Evolutionary conservation across 176 grass and related monocot species (phyloP), one percentile per base, ranked within the genome.

Genomic region (Dendrocalamus sinicus): DNA sequence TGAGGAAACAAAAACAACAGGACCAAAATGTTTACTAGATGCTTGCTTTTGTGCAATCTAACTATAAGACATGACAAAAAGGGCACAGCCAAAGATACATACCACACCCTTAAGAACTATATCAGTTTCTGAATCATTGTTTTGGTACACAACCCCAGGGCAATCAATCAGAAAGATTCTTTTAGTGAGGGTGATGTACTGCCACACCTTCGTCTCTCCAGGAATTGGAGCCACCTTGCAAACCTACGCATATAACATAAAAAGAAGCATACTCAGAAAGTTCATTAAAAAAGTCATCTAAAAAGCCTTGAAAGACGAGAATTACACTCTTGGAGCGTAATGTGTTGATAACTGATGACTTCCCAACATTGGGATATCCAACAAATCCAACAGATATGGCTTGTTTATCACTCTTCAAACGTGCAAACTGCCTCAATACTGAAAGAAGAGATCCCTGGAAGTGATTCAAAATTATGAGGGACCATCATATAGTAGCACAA

Each of bases 21-120:
- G 22, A 73, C 16, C 10, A 20, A 80, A 54, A 67, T 77, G 16
- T 10, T 24, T 44, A 57, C 17, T 73, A 72, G 48, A 78, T 79
- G 67, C 13, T 83, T 82, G 23, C 7, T 78, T 46, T 35, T 74
- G 35, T 62, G 23, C 64, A 70, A 26, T 26, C 26, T 26, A 26
- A 26, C 26, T 26, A 26, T 45, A 74, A 4, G 55, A 53, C 22
- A 81, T 63, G 8, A 81, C 12, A 12, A 81, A 58, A 61, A 53
- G 14, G 16, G 19, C 9, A 75, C 11, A 69, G 23, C 22, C 66
- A 45, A 45, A 83, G 14, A 77, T 62, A 89, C 93, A 89, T 92
- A 98, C 96, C 96, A 98, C 96, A 26, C 96, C 96, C 93, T 98
- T 95, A 46, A 98, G 91, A 89, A 98, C 96, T 77, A 98, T 90